Base-by-base conservation (phyloP, 768 basidiomycete species). In the Lactarius sp. region DNA sequence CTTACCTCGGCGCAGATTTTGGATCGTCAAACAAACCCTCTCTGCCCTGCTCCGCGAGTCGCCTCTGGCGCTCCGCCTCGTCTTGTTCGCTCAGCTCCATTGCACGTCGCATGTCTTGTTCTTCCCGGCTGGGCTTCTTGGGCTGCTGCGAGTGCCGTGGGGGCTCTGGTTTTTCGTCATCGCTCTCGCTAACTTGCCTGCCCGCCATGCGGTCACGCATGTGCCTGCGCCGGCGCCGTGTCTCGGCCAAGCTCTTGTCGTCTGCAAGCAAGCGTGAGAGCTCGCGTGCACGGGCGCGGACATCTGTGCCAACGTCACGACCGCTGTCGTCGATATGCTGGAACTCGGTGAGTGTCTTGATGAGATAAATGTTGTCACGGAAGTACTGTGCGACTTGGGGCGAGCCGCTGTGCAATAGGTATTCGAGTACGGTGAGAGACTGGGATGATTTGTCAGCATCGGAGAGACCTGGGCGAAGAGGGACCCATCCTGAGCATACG, bases 291-390 rank as follows among this genome's bases (percentile, higher is more conserved):
- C 94, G 92, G 71, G 90, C 87, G n/a, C 92, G 85, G 18, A 94
- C 91, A 74, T 97, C 97, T 16, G 92, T 91, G 31, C 96, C 96
- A 69, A 94, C 91, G 73, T 98, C 96, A 72, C 92, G 92, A 36
- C 85, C 88, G 31, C 87, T 85, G 68, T 98, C 96, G 75, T 98
- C 96, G 59, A 94, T 75, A 73, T 89, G 95, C 71, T 98, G 95
- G 75, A 98, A 98, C 75, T 98, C 96, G 73, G 95, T 93, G 63
- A 98, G 84, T 0, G 95, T 98, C 81, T 98, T 98, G 83, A 98
- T 86, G 72, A 96, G 83, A 75, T 98, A 98, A 59, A 96, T 75
- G 73, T 98, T 98, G 73, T 98, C 93, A 53, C 85, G 86, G 80
- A 97, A 98, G 77, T 98, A 98, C 70, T 93, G 87, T 65, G 97